phyloP scores from a whole-genome alignment of 208 protist species.

The Trichomonas tenax region DNA sequence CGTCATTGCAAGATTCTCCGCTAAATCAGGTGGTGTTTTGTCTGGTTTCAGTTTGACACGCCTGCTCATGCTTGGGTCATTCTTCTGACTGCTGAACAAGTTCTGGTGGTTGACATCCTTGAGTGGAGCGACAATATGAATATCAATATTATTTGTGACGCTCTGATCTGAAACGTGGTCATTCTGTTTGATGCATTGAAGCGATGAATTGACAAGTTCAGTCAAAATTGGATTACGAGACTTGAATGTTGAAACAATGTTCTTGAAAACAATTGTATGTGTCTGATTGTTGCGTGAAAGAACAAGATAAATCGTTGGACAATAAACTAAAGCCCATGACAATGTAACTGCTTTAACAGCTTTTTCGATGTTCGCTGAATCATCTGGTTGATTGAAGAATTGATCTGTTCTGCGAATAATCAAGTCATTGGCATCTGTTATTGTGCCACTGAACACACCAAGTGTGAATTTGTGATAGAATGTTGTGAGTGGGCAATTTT shows the following conservation, averaged over 20 bases:
- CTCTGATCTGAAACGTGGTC: neutral
- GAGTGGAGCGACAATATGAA: neutral
- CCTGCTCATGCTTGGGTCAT: neutral
- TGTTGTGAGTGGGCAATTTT: neutral
- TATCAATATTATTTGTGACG: neutral
- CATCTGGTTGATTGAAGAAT: neutral
- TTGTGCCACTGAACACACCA: neutral
- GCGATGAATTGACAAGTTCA: neutral
- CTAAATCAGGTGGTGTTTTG: neutral
- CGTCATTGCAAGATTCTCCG: neutral
- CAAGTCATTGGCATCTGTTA: neutral
- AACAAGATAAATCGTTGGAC: neutral
- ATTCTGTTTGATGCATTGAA: neutral
- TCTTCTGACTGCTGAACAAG: neutral
- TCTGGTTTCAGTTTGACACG: neutral
- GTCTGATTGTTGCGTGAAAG: neutral
- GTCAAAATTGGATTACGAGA: neutral
- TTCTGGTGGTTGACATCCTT: too few relatives aligned
- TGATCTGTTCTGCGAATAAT: neutral
- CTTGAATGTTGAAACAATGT: neutral
- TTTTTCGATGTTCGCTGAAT: neutral
- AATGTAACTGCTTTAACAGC: neutral
- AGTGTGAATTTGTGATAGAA: neutral
- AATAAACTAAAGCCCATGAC: neutral
- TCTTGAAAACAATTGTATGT: neutral